These are phyloP conservation scores for Stagonosporopsis vannaccii DNA, from an alignment of 2,329 filamentous ascomycete genomes.

Conservation along the genomic window DNA sequence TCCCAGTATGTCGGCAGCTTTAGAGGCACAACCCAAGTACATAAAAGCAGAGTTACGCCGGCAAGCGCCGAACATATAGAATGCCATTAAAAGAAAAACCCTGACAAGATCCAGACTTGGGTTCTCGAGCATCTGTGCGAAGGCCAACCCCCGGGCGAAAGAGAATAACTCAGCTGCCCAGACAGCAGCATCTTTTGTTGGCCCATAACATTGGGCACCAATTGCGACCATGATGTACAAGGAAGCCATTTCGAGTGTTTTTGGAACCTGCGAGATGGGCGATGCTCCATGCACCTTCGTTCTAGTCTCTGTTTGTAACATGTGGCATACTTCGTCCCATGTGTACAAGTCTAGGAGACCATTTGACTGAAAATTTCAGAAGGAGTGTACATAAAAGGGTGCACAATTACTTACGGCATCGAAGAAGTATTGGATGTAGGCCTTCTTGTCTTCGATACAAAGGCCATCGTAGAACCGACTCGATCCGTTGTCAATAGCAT, in stretches of 20 bases:
- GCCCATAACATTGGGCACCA: slow-evolving; percentile 57
- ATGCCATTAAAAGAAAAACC: slow-evolving; percentile 63
- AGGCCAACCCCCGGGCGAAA: slow-evolving; percentile 57
- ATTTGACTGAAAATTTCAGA: slow-evolving; percentile 6
- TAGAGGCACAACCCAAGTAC: slow-evolving; percentile 67
- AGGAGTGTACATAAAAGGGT: slow-evolving; percentile 23
- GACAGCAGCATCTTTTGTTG: slow-evolving; percentile 11
- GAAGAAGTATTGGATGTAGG: slow-evolving; percentile 45
- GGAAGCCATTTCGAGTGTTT: slow-evolving; percentile 33
- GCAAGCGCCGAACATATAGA: slow-evolving; percentile 67
- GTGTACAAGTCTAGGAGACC: slow-evolving; percentile 12
- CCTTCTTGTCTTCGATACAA: slow-evolving; percentile 43
- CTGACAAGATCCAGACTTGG: slow-evolving; percentile 62
- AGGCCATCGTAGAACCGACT: slow-evolving; percentile 35
- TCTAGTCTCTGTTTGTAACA: slow-evolving; percentile 1
- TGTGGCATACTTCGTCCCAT: slow-evolving; percentile 8
- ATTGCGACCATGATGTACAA: slow-evolving; percentile 60
- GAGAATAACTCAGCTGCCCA: slow-evolving; percentile 55
- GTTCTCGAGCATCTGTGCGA: slow-evolving; percentile 61
- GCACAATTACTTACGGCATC: slow-evolving; percentile 41
- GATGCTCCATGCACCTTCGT: background rate
- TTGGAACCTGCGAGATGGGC: slow-evolving; percentile 16
- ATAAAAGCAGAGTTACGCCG: slow-evolving; percentile 68
- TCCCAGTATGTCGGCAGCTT: slow-evolving; percentile 65
- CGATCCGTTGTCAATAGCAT: slow-evolving; percentile 39